Conservation (phyloP, 176 grass and related monocot species). For the Musa schizocarpa region DNA sequence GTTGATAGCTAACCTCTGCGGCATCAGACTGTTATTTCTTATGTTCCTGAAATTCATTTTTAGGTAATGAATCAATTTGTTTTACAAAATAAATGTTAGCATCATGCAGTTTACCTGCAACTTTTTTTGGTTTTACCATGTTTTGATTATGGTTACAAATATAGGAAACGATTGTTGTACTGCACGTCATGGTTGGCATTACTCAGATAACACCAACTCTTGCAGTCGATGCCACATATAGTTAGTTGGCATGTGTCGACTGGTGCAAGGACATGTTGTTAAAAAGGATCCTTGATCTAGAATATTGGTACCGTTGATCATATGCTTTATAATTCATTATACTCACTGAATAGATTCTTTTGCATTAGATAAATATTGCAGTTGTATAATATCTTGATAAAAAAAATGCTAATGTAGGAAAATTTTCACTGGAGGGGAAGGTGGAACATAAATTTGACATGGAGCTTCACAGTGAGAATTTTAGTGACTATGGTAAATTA, state of each 20-base stretch:
- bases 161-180: background rate
- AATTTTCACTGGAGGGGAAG: constrained; percentile 75
- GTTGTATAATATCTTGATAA: background rate
- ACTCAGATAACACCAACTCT: background rate
- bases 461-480: constrained; percentile 83
- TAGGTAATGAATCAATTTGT: no score
- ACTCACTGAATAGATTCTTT: background rate
- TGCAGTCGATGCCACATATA: background rate
- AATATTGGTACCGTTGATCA: background rate
- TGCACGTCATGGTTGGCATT: background rate
- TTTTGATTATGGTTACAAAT: background rate
- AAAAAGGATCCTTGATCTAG: background rate
- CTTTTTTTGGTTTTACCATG: background rate
- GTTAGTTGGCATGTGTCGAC: background rate
- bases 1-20: no score
- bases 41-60: no score
- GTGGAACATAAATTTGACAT: constrained; percentile 91
- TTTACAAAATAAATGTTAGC: no score
- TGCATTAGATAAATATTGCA: background rate
- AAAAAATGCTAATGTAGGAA: constrained; percentile 35
- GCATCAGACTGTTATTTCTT: no score
- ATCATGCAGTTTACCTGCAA: background rate
- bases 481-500: constrained; percentile 66
- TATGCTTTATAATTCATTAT: background rate
- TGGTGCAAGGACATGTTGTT: background rate